phyloP scores from a whole-genome alignment of 2,329 filamentous ascomycete genomes.

The Didymella pomorum region DNA sequence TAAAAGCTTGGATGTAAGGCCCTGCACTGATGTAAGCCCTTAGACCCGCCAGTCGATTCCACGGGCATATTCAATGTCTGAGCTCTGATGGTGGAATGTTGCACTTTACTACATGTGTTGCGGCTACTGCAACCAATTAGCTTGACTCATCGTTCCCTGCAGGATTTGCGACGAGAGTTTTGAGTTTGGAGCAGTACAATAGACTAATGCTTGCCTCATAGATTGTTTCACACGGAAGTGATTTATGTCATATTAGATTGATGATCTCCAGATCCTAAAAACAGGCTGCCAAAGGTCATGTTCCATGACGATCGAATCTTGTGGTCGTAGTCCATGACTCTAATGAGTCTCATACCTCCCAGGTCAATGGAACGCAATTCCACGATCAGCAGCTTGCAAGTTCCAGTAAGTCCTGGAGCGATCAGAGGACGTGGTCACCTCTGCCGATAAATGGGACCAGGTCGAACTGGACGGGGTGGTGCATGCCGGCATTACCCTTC shows the following conservation, averaged over 20 bases:
- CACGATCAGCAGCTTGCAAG: background rate
- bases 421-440: background rate
- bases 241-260: background rate
- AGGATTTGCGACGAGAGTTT: background rate
- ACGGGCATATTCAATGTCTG: too few relatives aligned
- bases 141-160: background rate
- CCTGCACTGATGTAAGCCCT: too few relatives aligned
- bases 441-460: slow-evolving; percentile 1
- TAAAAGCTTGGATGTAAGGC: too few relatives aligned
- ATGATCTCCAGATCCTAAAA: background rate
- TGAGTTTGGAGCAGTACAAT: background rate
- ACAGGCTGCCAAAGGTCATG: background rate
- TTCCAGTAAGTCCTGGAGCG: background rate
- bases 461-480: slow-evolving; percentile 21
- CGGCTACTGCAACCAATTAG: background rate
- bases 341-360: background rate
- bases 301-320: background rate
- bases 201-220: background rate
- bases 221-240: background rate
- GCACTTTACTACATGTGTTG: background rate
- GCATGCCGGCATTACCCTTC: slow-evolving; percentile 21
- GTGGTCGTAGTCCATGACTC: background rate
- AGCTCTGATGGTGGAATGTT: background rate
- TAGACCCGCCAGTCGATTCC: too few relatives aligned
- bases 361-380: background rate